These are phyloP conservation scores for Picea abies DNA, from an alignment of 83 land plant genomes.

Conservation along the genomic window DNA sequence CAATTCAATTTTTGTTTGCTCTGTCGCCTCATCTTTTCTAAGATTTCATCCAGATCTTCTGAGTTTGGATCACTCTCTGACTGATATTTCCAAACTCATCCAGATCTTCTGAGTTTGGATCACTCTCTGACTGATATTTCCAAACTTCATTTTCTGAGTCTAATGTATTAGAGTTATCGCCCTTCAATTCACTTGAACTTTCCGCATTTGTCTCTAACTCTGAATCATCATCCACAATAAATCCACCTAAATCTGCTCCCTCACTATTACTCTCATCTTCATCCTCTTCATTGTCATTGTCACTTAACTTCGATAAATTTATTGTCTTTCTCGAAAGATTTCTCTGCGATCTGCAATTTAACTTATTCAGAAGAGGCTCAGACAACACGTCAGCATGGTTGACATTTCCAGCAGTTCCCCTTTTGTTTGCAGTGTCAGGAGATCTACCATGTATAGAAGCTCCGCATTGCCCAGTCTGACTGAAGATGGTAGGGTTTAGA, in stretches of 20 bases:
- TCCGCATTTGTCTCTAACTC: not conserved
- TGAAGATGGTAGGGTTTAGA: not conserved
- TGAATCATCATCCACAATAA: constrained; percentile 32
- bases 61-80: constrained; percentile 7
- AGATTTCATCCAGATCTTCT: not conserved
- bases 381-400: not conserved
- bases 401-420: not conserved
- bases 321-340: not conserved
- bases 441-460: not conserved
- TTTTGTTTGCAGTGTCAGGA: not conserved
- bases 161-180: constrained; percentile 19
- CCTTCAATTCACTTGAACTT: not conserved
- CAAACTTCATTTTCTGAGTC: constrained; percentile 2
- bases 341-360: not conserved
- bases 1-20: constrained; percentile 23
- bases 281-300: constrained; percentile 29
- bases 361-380: not conserved
- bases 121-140: not conserved
- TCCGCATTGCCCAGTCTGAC: not conserved
- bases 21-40: constrained; percentile 10
- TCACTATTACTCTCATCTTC: constrained; percentile 24
- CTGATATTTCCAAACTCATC: constrained; percentile 5
- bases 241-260: constrained; percentile 42
- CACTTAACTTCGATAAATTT: constrained; percentile 16
- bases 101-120: constrained; percentile 13